These are phyloP conservation scores for Epichloe festucae DNA, from an alignment of 2,329 filamentous ascomycete genomes.

Conservation along the genomic window DNA sequence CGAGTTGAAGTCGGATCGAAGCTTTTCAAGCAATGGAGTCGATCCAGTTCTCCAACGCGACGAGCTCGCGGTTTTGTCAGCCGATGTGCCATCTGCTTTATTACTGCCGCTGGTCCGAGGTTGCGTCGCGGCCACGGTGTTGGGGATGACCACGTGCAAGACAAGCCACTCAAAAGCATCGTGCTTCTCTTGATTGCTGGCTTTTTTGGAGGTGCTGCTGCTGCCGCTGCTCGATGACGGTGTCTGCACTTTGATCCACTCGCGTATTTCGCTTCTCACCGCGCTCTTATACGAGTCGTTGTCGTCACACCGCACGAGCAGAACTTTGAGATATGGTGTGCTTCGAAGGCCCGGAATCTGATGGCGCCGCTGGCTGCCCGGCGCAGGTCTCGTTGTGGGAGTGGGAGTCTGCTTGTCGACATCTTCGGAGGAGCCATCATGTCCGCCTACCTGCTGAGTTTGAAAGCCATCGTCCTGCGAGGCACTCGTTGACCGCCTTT, in stretches of 20 bases:
- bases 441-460: slow-evolving; percentile 37
- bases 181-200: slow-evolving; percentile 72
- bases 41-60: slow-evolving; percentile 70
- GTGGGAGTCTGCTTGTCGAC: slow-evolving; percentile 22
- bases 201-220: slow-evolving; percentile 29
- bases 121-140: slow-evolving; percentile 68
- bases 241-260: slow-evolving; percentile 79
- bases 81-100: slow-evolving; percentile 38
- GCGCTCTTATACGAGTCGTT: slow-evolving; percentile 83
- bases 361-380: slow-evolving; percentile 50
- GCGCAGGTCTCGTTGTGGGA: slow-evolving; percentile 20
- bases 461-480: slow-evolving; percentile 46
- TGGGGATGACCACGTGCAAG: slow-evolving; percentile 80
- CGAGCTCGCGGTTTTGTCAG: slow-evolving; percentile 54
- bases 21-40: slow-evolving; percentile 76
- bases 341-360: slow-evolving; percentile 89
- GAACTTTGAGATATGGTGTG: slow-evolving; percentile 87
- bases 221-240: slow-evolving; percentile 34
- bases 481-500: slow-evolving; percentile 21
- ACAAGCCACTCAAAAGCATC: slow-evolving; percentile 96
- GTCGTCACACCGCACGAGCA: slow-evolving; percentile 85
- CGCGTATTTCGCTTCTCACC: slow-evolving; percentile 64
- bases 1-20: slow-evolving; percentile 81
- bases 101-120: slow-evolving; percentile 47
- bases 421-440: slow-evolving; percentile 24